A percentile compares a stretch with the other conserved stretches of the same genome.
Conservation (phyloP, 345 rosid species). For the Garcia nutans region DNA sequence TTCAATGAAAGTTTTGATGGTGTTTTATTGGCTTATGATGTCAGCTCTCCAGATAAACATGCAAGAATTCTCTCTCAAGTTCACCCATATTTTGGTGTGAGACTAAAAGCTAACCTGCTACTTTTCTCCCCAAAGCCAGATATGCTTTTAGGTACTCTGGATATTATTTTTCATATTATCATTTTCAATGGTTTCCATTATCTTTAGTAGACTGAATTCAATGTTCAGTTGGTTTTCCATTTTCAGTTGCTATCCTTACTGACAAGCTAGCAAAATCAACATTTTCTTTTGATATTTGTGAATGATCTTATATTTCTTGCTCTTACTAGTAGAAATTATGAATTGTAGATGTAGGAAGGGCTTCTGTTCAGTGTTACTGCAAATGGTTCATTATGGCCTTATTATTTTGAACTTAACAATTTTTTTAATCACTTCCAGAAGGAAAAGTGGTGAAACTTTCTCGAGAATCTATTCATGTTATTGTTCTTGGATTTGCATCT, state of each 20-base stretch:
- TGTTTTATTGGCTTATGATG: slow-evolving; percentile 68
- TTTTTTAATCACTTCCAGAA: slow-evolving; percentile 41
- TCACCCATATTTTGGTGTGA: slow-evolving; percentile 64
- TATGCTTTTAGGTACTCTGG: slow-evolving; percentile 57
- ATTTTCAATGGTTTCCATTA: not conserved
- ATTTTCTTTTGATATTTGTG: not conserved
- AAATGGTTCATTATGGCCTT: slow-evolving; percentile 9
- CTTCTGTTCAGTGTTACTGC: not conserved
- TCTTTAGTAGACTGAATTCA: not conserved
- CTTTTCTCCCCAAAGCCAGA: slow-evolving; percentile 75
- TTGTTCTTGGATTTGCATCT: slow-evolving; percentile 86
- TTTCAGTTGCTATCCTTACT: not conserved
- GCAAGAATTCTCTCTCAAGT: slow-evolving; percentile 66
- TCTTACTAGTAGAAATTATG: not conserved
- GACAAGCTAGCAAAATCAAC: not conserved
- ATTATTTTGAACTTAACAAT: not conserved
- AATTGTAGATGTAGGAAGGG: not conserved
- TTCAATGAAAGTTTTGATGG: slow-evolving; percentile 67
- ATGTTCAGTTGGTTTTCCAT: not conserved
- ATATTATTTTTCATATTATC: not conserved
- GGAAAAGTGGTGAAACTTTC: slow-evolving; percentile 70
- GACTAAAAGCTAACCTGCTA: slow-evolving; percentile 51
- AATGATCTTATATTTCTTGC: not conserved
- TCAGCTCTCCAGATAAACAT: slow-evolving; percentile 39
- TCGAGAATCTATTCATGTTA: slow-evolving; percentile 63